A percentile compares a stretch with the other conserved stretches of the same genome.
Evolutionary conservation across 2,329 filamentous ascomycete genomes (phyloP).

Genomic region (Botrytis aclada): DNA sequence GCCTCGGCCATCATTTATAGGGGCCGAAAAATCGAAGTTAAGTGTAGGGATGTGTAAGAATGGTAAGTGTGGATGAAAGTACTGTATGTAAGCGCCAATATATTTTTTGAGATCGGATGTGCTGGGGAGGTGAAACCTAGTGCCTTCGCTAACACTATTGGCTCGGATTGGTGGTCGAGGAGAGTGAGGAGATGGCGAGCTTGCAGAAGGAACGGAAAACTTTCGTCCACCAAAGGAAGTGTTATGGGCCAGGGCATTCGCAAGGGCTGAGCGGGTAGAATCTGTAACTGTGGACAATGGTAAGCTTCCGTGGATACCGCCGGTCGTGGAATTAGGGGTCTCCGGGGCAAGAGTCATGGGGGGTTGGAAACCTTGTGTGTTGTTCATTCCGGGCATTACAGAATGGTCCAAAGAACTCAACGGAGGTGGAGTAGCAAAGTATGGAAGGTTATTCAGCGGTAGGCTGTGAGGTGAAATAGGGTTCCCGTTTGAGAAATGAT

Average conservation of each 20-base stretch:
- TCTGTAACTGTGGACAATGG: constrained; percentile 64
- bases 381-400: constrained; percentile 61
- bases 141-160: constrained; percentile 50
- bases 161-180: constrained; percentile 48
- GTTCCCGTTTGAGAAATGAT: constrained; percentile 68
- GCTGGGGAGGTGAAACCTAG: constrained; percentile 64
- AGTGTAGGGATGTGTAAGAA: constrained; percentile 90
- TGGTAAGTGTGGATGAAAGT: constrained; percentile 92
- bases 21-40: constrained; percentile 78
- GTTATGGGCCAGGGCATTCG: constrained; percentile 57
- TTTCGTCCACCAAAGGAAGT: constrained; percentile 57
- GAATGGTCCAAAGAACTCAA: constrained; percentile 73
- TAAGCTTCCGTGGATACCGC: constrained; percentile 52
- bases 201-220: constrained; percentile 59
- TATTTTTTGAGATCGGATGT: constrained; percentile 86
- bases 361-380: constrained; percentile 58
- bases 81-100: constrained; percentile 83
- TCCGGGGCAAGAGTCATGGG: constrained; percentile 69
- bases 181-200: constrained; percentile 48
- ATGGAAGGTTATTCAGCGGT: constrained; percentile 70
- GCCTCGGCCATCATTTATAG: constrained; percentile 59
- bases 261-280: constrained; percentile 58
- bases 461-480: constrained; percentile 63
- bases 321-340: constrained; percentile 68
- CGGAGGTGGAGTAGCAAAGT: constrained; percentile 75